Evolutionary conservation across 116 monocot species (phyloP), one percentile per base, ranked within the genome.

Genomic region (Iris pallida): DNA sequence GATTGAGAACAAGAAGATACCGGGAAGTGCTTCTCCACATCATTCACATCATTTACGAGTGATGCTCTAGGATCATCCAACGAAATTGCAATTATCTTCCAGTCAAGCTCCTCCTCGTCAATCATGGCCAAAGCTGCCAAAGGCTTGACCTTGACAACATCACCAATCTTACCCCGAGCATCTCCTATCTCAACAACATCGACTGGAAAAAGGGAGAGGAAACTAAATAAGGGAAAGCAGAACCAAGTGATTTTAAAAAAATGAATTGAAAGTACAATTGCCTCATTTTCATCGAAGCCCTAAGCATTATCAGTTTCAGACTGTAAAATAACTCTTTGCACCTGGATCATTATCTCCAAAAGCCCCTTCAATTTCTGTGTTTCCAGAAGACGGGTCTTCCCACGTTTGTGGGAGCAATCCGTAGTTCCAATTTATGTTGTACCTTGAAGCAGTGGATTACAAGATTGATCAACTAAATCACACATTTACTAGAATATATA

Each of bases 131-230:
- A 86, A 72, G 87, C 87, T 53, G 76, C 94, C 60, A 94, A 70
- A 7, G 94, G 94, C 66, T 94, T 94, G 55, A 94, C 87, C 64
- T 80, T 83, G 20, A 94, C 67, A 69, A 94, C 74, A 15, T 94
- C 85, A 47, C 94, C 94, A 59, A 87, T 85, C 63, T 85, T 87
- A 61, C 80, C 87, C 16, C 72, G 82, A 16, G 71, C 75, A 49
- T 90, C 83, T 57, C 94, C 94, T 67, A 94, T 94, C 81, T 94
- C 94, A 78, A 90, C 79, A 82, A 94, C 87, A 83, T 94, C 94
- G 75, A 94, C 90, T 94, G 61, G 15, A 55, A 18, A 68, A 69
- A 55, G 60, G 42, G 49, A 51, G 49, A 30, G 30, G 30, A 20
- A 46, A 47, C 17, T 49, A 7, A 12, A 8, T 59, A 60, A 19